These are phyloP conservation scores for Cordyceps militaris DNA, from an alignment of 2,329 filamentous ascomycete species.

Conservation along the genomic window DNA sequence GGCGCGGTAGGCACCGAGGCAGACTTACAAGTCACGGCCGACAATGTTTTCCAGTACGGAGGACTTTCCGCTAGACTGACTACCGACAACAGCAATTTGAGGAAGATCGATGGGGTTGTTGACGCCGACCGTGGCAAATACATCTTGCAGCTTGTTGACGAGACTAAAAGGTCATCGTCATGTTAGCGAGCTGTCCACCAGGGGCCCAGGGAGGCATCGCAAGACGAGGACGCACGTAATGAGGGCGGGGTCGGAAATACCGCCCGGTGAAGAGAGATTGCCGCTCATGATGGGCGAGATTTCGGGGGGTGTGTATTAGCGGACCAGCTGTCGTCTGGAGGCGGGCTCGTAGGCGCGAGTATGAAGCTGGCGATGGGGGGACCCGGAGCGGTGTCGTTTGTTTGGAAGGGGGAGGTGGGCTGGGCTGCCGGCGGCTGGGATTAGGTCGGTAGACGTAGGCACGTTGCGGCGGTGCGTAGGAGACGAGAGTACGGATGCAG, in stretches of 20 bases:
- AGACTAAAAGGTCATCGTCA: constrained; percentile 42
- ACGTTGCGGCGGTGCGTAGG: not conserved
- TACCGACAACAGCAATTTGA: constrained; percentile 96
- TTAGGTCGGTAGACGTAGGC: not conserved
- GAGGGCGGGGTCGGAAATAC: constrained; percentile 59
- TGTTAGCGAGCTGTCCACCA: constrained; percentile 9
- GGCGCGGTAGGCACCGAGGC: constrained; percentile 12
- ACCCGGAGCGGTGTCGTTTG: constrained; percentile 13
- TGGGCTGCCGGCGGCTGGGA: constrained; percentile 6
- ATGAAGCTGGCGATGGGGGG: not conserved
- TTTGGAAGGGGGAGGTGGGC: constrained; percentile 10
- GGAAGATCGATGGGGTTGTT: constrained; percentile 99
- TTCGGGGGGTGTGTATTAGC: not conserved
- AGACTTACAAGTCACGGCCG: constrained; percentile 89
- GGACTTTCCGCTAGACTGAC: constrained; percentile 98
- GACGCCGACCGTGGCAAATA: constrained; percentile 95
- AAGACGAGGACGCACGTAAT: constrained; percentile 45
- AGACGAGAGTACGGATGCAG: not conserved
- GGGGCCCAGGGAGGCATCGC: constrained; percentile 10
- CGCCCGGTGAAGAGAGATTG: constrained; percentile 40
- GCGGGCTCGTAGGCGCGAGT: not conserved
- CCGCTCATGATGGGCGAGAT: constrained; percentile 25
- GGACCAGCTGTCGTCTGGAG: constrained; percentile 4
- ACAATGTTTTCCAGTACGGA: constrained; percentile 99
- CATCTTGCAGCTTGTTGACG: constrained; percentile 99